These are phyloP conservation scores for Pythium dissimile DNA, from an alignment of 352 stramenopile genomes.

Conservation along the genomic window DNA sequence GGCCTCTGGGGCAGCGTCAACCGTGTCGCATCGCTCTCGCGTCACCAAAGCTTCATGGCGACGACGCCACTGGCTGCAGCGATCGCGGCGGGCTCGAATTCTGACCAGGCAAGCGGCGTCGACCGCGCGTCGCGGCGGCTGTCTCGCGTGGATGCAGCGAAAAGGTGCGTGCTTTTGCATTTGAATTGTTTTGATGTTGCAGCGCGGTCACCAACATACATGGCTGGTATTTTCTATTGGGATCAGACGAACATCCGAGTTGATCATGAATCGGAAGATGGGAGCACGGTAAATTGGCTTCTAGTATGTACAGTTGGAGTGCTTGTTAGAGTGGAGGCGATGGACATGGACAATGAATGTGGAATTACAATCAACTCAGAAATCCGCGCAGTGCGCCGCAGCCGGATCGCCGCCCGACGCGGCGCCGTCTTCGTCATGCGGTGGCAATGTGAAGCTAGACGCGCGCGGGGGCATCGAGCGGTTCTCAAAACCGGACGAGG, in stretches of 20 bases:
- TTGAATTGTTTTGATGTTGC: conserved; percentile 27
- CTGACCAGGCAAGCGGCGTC: conserved; percentile 29
- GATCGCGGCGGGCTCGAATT: conserved; percentile 10
- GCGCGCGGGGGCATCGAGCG: conserved; percentile 25
- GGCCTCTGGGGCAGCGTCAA: conserved; percentile 85
- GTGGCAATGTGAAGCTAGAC: conserved; percentile 55
- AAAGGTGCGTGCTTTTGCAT: conserved; percentile 49
- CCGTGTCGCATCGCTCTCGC: conserved; percentile 77
- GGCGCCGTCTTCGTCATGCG: conserved; percentile 31
- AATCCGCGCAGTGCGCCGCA: conserved; percentile 55
- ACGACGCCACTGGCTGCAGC: conserved; percentile 43
- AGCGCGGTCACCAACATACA: neutral
- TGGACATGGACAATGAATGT: conserved; percentile 8
- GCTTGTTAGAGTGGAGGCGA: conserved; percentile 9
- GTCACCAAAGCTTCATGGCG: conserved; percentile 81
- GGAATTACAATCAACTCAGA: conserved; percentile 37
- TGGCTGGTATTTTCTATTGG: neutral
- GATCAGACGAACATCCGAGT: conserved; percentile 71
- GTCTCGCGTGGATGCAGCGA: conserved; percentile 70
- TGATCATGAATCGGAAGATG: conserved; percentile 85
- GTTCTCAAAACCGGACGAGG: conserved; percentile 10
- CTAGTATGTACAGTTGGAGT: conserved; percentile 6
- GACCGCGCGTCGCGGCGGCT: conserved; percentile 41
- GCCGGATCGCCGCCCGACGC: conserved; percentile 33
- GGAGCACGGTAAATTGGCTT: conserved; percentile 8